phyloP scores from a whole-genome alignment of 2,329 filamentous ascomycete genomes.

The Colletotrichum karsti region DNA sequence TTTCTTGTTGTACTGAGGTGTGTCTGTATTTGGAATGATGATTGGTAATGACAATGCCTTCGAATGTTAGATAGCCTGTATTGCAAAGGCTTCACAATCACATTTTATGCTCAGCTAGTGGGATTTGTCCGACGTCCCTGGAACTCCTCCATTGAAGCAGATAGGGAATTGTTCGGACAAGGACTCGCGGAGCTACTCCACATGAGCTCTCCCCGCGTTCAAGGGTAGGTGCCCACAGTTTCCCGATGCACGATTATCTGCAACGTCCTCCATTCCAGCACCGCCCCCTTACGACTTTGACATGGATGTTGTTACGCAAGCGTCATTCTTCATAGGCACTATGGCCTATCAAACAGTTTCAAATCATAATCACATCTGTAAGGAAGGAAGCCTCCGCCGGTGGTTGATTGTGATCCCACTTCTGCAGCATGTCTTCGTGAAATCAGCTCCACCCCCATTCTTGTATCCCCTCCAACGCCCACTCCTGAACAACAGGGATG shows the following conservation, averaged over 20 bases:
- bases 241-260: slow-evolving; percentile 1
- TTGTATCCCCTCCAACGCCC: background rate
- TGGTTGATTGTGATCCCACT: background rate
- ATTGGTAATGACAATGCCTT: background rate
- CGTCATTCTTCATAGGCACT: background rate
- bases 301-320: background rate
- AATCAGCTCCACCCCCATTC: background rate
- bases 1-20: background rate
- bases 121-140: background rate
- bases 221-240: background rate
- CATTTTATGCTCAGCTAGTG: background rate
- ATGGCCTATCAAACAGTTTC: background rate
- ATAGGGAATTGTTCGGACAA: background rate
- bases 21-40: background rate
- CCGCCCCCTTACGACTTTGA: background rate
- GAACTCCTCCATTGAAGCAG: background rate
- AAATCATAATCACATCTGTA: background rate
- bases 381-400: no score
- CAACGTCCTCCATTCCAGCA: background rate
- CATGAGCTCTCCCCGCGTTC: background rate
- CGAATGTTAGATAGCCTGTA: background rate
- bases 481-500: background rate
- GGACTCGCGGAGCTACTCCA: background rate
- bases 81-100: background rate
- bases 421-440: background rate